Evolutionary conservation across 2,329 filamentous ascomycete genomes (phyloP), one percentile per base, ranked within the genome.

Genomic region (Aspergillus fischeri): DNA sequence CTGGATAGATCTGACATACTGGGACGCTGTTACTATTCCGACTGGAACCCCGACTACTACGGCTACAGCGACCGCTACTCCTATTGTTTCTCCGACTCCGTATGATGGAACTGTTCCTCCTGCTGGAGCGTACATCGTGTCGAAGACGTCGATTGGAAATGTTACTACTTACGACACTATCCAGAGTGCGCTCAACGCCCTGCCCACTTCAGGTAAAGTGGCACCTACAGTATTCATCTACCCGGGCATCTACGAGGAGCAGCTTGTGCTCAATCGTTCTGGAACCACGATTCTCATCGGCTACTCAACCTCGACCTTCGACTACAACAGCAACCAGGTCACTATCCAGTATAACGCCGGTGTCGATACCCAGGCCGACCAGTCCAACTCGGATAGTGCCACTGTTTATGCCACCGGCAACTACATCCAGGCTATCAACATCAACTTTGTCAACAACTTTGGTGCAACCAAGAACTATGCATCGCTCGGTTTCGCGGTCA

Each of bases 1-100:
- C 2, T 75, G 73, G 73, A 75, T 75, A 35, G 73, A 75, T 55
- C 67, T 69, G 66, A 75, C 73, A 4, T 76, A 74, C 59, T 77
- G 67, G 67, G 65, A 70, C 53, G 69, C 68, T 0, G 75, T 77
- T 20, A 58, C 62, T 3, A 75, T 73, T 1, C 74, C 74, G 6
- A 60, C 60, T 1, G 58, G 57, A n/a, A 53, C 65, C 5, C 50
- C 58, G 1, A 58, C 62, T 1, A 63, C 62, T 7, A 71, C 70
- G n/a, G 65, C 62, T 5, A 69, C 68, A 2, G 65, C 64, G 1
- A 55, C 58, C 8, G 63, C 65, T 17, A 66, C 60, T 50, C 64
- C 71, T 17, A 67, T 69, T 21, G 14, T 54, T 3, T 53, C 50
- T 1, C 41, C 54, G 4, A 55, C 56, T 11, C 49, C 45, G 5